Evolutionary conservation across 495 filamentous ascomycete genomes (phyloP), one percentile per base, ranked within the genome.

Genomic region (Staphylotrichum longicolle): DNA sequence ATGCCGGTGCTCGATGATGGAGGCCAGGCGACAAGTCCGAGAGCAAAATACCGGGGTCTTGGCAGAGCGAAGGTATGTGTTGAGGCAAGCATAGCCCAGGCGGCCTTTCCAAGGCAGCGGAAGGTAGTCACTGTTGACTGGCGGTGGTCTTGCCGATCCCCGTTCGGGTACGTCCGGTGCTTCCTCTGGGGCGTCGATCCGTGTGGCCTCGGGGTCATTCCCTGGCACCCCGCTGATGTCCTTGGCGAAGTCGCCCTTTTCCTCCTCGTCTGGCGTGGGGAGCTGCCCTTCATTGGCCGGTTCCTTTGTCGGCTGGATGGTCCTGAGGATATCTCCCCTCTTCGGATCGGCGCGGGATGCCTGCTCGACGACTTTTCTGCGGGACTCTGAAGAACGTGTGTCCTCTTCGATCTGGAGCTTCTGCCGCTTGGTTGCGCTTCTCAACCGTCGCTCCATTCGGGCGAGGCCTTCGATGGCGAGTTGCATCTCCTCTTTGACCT

Each of bases 81-180:
- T 93, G 30, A 98, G 79, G 70, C 91, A 96, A 30, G 92, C 91
- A 81, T 94, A 96, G 49, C 93, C 93, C 60, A 97, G 73, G 42
- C 93, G 81, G 2, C 93, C 94, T 78, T 91, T 94, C 93, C 93
- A 97, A 0, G 91, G 93, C 14, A 96, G 74, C 3, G 93, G 94
- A 14, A 97, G 79, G 69, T 91, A 91, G 65, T 83, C 84, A 69
- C 91, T 96, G 69, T 97, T 88, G 32, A 96, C 87, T 4, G 91
- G 85, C 32, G 91, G 91, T 9, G 88, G 77, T 37, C 92, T 75
- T 0, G 72, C 69, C 0, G 76, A 77, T 20, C 80, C 74, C 7
- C 77, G 77, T 55, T 83, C 78, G 10, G 78, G 71, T 37, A 75
- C 60, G 10, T 80, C 77, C 39, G 68, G 72, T 40, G 70, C 61